A percentile compares a stretch with the other conserved stretches of the same genome.
Evolutionary conservation across 2,329 filamentous ascomycete genomes (phyloP).

Genomic region (Penicillium sclerotiorum): DNA sequence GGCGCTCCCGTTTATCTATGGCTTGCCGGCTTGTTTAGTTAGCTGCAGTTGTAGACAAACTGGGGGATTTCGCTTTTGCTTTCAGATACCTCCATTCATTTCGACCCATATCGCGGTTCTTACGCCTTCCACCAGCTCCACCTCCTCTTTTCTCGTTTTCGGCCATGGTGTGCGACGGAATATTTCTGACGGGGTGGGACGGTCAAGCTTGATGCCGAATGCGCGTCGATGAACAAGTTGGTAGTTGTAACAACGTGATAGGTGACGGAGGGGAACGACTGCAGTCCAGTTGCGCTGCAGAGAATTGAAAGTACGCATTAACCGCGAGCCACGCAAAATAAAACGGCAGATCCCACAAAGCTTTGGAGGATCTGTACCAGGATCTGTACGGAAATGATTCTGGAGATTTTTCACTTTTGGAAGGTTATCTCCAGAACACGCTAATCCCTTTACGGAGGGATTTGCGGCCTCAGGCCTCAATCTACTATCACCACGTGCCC

Average conservation of each 20-base stretch:
- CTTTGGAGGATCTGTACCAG: too few relatives aligned
- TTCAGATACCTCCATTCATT: constrained; percentile 63
- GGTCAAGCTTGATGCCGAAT: constrained; percentile 6
- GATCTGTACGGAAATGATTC: too few relatives aligned
- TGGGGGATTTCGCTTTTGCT: neutral
- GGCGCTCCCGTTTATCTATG: constrained; percentile 56
- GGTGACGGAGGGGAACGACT: constrained; percentile 2
- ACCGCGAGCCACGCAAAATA: neutral
- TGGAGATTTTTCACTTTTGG: too few relatives aligned
- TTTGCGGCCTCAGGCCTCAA: too few relatives aligned
- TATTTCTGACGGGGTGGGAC: constrained; percentile 18
- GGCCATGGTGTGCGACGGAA: constrained; percentile 33
- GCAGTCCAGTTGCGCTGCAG: constrained; percentile 21
- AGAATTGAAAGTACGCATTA: constrained; percentile 28
- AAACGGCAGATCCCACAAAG: too few relatives aligned
- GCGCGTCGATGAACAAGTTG: neutral
- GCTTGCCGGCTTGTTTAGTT: constrained; percentile 57
- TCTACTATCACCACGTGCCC: too few relatives aligned
- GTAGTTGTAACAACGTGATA: neutral
- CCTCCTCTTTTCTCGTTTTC: constrained; percentile 37
- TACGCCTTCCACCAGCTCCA: constrained; percentile 49
- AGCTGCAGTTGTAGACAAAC: constrained; percentile 34
- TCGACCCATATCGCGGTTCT: constrained; percentile 69
- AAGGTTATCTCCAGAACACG: too few relatives aligned
- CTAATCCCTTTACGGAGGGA: too few relatives aligned